phyloP scores from a whole-genome alignment of 768 basidiomycete species.

The Rhodotorula paludigena region DNA sequence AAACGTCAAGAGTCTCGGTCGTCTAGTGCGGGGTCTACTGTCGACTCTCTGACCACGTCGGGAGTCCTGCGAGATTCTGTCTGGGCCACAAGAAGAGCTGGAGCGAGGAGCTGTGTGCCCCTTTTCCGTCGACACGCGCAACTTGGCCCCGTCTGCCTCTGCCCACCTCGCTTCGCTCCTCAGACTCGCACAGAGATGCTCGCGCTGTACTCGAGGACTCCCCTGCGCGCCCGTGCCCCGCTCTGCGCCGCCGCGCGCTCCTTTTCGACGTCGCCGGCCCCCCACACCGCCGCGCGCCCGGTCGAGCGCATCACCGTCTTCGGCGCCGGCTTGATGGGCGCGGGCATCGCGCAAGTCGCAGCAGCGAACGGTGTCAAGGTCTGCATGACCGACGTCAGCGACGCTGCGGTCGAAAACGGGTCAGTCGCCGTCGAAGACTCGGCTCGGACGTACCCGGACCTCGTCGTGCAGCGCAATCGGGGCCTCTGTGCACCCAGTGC shows the following conservation, averaged over 20 bases:
- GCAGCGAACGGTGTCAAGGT: slow-evolving; percentile 50
- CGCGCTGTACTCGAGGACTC: background rate
- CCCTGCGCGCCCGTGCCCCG: background rate
- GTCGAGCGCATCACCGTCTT: slow-evolving; percentile 49
- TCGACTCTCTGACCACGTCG: too few relatives aligned
- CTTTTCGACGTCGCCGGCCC: background rate
- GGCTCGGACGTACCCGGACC: background rate
- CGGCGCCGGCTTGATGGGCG: slow-evolving; percentile 47
- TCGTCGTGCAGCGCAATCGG: background rate
- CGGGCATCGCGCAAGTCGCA: slow-evolving; percentile 52
- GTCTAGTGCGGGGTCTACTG: too few relatives aligned
- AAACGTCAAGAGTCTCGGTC: too few relatives aligned
- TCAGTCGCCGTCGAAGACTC: background rate
- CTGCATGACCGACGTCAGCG: slow-evolving; percentile 32
- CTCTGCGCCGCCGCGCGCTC: background rate
- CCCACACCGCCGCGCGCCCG: background rate
- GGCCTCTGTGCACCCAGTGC: background rate
- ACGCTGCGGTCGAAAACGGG: slow-evolving; percentile 35
- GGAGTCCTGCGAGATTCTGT: too few relatives aligned
- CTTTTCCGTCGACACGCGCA: background rate
- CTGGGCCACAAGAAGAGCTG: too few relatives aligned
- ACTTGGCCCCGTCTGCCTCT: background rate
- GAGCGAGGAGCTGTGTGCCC: too few relatives aligned
- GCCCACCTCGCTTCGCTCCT: background rate
- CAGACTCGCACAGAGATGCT: too few relatives aligned